Base-by-base conservation (phyloP, 345 rosid genomes). In the Hirschfeldia incana region DNA sequence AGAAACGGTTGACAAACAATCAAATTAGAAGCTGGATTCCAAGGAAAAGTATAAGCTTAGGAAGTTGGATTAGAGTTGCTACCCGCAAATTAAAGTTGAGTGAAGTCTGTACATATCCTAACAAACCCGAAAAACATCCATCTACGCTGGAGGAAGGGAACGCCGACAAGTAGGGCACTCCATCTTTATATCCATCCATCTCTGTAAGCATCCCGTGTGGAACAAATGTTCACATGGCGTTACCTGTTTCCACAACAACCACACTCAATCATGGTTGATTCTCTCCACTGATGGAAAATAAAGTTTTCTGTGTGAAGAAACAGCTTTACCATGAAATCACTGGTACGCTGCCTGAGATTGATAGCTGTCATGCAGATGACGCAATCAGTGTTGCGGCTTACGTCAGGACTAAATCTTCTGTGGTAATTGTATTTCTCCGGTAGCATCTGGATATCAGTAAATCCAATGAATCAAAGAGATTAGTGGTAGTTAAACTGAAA, bases 161-260 rank as follows among this genome's bases (percentile, higher is more conserved):
- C 99, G 92, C 80, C 97, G 91, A 82, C 99, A 95, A 76, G 99
- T 95, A 29, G 98, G 98, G 76, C 99, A 95, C 83, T 95, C 99
- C 98, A 95, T 95, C 85, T 95, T 95, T 84, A 95, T 88, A 84
- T 95, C 99, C 98, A 95, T 93, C 99, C 99, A 95, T 81, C 97
- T 88, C 85, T 89, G 98, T 83, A 95, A 86, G 81, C 99, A 93
- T 80, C 96, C 97, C 3, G 91, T 83, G 83, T 95, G 99, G 80
- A 95, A 95, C 87, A 90, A 91, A 82, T 95, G 99, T 59, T 93
- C 97, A 70, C 99, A 93, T 4, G 99, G 98, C 11, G 99, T 95
- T 74, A 88, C 96, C 99, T 95, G 87, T 74, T 61, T 68, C 62
- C 59, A 74, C 26, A 77, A 37, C 73, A 70, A 75, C 13, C 26